Conservation (phyloP, 495 filamentous ascomycete species). For the Immersiella caudata region DNA sequence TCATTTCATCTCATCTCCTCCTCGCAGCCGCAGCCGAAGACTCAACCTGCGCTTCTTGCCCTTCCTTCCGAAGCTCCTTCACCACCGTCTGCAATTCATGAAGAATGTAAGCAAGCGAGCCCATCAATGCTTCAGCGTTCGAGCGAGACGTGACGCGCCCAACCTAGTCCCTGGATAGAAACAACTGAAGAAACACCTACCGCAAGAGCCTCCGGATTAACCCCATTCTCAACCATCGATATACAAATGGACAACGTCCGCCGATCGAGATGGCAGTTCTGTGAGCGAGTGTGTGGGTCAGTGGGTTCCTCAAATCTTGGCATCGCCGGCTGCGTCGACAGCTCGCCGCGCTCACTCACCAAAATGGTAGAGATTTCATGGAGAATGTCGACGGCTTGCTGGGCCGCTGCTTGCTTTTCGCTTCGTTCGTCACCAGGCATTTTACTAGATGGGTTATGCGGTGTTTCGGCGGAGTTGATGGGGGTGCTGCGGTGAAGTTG, state of each 20-base stretch:
- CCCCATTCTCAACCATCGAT: constrained; percentile 94
- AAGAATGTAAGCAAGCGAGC: neutral
- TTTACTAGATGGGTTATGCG: constrained; percentile 12
- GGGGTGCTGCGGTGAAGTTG: neutral
- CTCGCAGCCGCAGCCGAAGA: constrained; percentile 7
- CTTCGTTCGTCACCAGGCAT: constrained; percentile 46
- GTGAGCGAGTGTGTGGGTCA: neutral
- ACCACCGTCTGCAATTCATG: constrained; percentile 62
- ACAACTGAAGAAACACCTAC: constrained; percentile 61
- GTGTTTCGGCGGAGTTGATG: neutral
- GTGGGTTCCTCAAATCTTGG: no score
- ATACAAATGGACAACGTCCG: constrained; percentile 91
- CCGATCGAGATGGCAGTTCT: constrained; percentile 93
- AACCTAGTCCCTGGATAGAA: no score
- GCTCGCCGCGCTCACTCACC: no score
- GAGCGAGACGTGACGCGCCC: no score
- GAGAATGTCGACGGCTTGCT: constrained; percentile 93
- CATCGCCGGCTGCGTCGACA: no score
- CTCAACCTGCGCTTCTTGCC: constrained; percentile 45
- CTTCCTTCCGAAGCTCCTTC: constrained; percentile 70
- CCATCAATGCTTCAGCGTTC: no score
- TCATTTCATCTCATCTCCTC: constrained; percentile 14
- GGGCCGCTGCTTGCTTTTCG: constrained; percentile 86
- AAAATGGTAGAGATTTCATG: constrained; percentile 90
- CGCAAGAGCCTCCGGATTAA: constrained; percentile 92